Base-by-base conservation (phyloP, 2,329 filamentous ascomycete species). In the Lecanicillium sp. region DNA sequence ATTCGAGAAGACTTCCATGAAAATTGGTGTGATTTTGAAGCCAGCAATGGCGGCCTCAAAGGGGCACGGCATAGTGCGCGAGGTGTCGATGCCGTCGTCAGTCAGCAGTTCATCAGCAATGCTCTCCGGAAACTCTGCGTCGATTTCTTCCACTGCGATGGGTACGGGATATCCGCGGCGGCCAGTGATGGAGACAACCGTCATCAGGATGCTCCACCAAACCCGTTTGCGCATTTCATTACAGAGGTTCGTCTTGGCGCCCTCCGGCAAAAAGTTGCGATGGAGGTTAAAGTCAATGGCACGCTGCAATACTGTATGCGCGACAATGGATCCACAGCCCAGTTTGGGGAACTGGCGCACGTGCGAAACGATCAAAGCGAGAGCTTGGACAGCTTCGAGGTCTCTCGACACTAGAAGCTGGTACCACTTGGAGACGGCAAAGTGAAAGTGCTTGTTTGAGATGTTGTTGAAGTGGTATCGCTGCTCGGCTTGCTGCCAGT, bases 401-500 rank as follows among this genome's bases (percentile, higher is more conserved):
- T 79, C 80, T 48, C 78, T 78, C 15, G 80, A 79, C 5, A 71
- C 71, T 12, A 79, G 66, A 4, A 94, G 67, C 40, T 87, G 71
- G 52, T 79, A 83, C 54, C 86, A 81, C 62, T 83, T 81, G 60
- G 78, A 79, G 37, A 90, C 66, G 1, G 83, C 77, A 60, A 83
- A 91, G 58, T 90, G 84, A 56, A 90, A 91, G 61, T 93, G 87
- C 46, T 78, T 78, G 63, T 90, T 87, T 3, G 86, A 87, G 43
- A 83, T 68, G 1, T 79, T 73, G 54, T 84, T 80, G 44, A 84
- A 67, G 32, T 74, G 70, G 6, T 69, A 67, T 51, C 77, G 73
- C 50, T 77, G 72, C 3, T 74, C 71, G 14, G 75, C 62, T 49
- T 78, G 68, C 51, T 80, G 73, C 52, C 72, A 70, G 56, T 89